A percentile compares a stretch with the other conserved stretches of the same genome.
These are phyloP conservation scores for Penicillium canariense DNA, from an alignment of 495 filamentous ascomycete species.

Conservation along the genomic window DNA sequence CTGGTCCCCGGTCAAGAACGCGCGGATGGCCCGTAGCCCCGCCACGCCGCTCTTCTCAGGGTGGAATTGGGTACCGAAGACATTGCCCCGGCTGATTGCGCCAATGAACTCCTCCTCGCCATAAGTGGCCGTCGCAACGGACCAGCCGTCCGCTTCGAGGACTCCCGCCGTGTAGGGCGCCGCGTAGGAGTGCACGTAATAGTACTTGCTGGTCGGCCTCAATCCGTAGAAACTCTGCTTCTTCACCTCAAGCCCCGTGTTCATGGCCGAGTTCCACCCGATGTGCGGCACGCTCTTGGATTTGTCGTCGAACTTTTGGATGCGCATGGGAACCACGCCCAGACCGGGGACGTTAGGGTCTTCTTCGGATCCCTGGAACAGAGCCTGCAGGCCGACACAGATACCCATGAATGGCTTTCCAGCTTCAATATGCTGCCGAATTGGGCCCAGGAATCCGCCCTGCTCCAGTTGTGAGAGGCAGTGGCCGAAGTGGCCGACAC, in stretches of 20 bases:
- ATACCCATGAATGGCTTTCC: slow-evolving; percentile 98
- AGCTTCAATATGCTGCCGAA: slow-evolving; percentile 73
- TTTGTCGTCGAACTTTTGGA: slow-evolving; percentile 72
- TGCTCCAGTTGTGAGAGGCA: slow-evolving; percentile 78
- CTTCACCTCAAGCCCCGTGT: slow-evolving; percentile 45
- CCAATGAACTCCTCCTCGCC: slow-evolving; percentile 90
- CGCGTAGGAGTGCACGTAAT: slow-evolving; percentile 96
- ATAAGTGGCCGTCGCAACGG: slow-evolving; percentile 82
- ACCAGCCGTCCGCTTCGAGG: slow-evolving; percentile 78
- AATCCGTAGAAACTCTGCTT: slow-evolving; percentile 68
- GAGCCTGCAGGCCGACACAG: slow-evolving; percentile 88
- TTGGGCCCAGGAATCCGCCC: slow-evolving; percentile 77
- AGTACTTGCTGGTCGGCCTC: slow-evolving; percentile 82
- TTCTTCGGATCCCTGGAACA: slow-evolving; percentile 84
- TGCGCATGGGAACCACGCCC: slow-evolving; percentile 64
- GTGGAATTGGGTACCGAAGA: slow-evolving; percentile 94
- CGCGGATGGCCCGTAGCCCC: slow-evolving; percentile 75
- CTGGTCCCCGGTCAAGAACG: slow-evolving; percentile 71
- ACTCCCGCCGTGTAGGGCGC: slow-evolving; percentile 68
- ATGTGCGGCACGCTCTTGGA: slow-evolving; percentile 95
- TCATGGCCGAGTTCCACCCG: slow-evolving; percentile 89
- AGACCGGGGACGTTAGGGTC: slow-evolving; percentile 67
- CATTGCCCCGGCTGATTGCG: slow-evolving; percentile 76
- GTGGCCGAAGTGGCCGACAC: slow-evolving; percentile 96
- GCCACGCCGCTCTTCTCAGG: slow-evolving; percentile 95